Evolutionary conservation across 441 rosid genomes (phyloP), one percentile per base, ranked within the genome.

Genomic region (Gossypium schwendimanii): DNA sequence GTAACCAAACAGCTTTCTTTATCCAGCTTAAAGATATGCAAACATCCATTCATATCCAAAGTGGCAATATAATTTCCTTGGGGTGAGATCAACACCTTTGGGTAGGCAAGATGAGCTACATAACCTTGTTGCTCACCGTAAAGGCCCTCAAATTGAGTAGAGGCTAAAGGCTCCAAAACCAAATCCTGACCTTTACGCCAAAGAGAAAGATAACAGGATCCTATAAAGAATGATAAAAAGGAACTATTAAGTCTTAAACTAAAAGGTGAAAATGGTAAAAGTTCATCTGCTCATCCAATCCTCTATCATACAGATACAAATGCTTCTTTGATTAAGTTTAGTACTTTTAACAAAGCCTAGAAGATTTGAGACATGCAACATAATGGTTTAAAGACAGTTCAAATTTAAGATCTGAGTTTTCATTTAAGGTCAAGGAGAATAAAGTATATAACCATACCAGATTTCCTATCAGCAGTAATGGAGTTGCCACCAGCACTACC

Each of bases 51-150:
- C 79, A 83, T 70, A 88, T 91, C 99, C 78, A 89, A 81, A 74
- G 95, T 81, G 28, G 95, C 94, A 78, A 85, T 83, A 80, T 81
- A 83, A 65, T 86, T 81, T 64, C 91, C 88, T 63, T 70, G 84
- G 20, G 92, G 89, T 71, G 99, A 95, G 74, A 95, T 81, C 77
- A 82, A 80, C 82, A 90, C 88, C 86, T 92, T 95, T 24, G 95
- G 92, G 80, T 79, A 81, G 78, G 89, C 85, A 77, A 84, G 80
- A 64, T 78, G 85, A 63, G 79, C 83, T 10, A 44, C 74, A 55
- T 54, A 68, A 73, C 80, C 85, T 65, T 84, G 82, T 72, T 78
- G 80, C 78, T 79, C 80, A 60, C 69, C 45, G 80, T 84, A 89
- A 65, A 78, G 72, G 60, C 95, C 94, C 80, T 91, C 94, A 86